Base-by-base conservation (phyloP, 1,284 basidiomycete species). In the Ganoderma resinaceum region DNA sequence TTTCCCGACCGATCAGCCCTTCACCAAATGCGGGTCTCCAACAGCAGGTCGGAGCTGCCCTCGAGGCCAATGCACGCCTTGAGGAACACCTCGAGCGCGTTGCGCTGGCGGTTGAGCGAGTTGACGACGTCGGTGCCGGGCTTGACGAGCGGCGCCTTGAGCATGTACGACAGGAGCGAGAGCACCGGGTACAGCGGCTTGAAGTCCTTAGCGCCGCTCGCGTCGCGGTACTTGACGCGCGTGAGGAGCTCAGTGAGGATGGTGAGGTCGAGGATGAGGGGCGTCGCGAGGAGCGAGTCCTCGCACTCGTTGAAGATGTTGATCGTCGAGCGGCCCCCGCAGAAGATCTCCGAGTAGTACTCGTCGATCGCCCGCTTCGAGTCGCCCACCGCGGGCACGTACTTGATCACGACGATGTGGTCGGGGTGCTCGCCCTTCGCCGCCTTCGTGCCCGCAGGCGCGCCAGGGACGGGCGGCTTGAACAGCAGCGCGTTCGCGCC, bases 331-430 rank as follows among this genome's bases (percentile, higher is more conserved):
- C 92, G 85, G 43, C 93, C 93, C 79, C 91, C 91, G 70, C 91
- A 92, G 84, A 94, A 91, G 77, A 94, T 94, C 84, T 99, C 97
- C 18, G 95, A 97, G 82, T 96, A 97, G 85, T 99, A 99, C 87
- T 99, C 97, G 83, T 99, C 97, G 85, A 99, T 96, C 57, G 97
- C 97, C 65, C 95, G 89, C 89, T 96, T 98, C 74, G 95, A 96
- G 84, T 99, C 98, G 62, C 97, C 96, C 62, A 98, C 97, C 46
- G 96, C 95, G 37, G 94, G 95, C 18, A 95, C 89, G 72, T 96
- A 95, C 86, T 97, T 96, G 88, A 96, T 96, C 70, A 99, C 96
- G 69, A 99, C 94, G 78, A 97, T 90, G 82, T 99, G 98, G 82
- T 99, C 97, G 33, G 97, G 97, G 81, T 98, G 96, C 82, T 97